Conservation (phyloP, 2,329 filamentous ascomycete species). For the Trichophyton schoenleinii region DNA sequence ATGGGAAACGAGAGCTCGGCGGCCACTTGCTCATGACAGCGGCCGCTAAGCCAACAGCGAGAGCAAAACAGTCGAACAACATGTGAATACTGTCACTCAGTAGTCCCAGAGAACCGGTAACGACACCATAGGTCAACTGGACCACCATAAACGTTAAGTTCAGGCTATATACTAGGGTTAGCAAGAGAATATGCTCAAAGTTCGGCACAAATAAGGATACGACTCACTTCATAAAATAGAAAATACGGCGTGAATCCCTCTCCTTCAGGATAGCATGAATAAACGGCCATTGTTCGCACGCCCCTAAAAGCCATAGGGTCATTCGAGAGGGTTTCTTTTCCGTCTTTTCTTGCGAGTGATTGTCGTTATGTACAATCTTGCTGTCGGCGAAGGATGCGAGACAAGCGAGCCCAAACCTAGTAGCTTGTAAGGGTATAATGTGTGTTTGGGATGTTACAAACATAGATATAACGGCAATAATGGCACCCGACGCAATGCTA, state of each 20-base stretch:
- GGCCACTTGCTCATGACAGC: conserved; percentile 96
- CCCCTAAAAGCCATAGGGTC: conserved; percentile 59
- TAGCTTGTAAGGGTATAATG: neutral
- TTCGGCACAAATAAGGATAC: neutral
- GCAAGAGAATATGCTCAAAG: neutral
- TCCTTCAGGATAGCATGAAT: conserved; percentile 77
- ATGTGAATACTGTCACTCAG: conserved; percentile 97
- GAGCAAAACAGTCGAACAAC: conserved; percentile 94
- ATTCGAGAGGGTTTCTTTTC: conserved; percentile 50
- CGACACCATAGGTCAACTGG: conserved; percentile 84
- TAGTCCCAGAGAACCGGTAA: conserved; percentile 87
- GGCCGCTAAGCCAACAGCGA: conserved; percentile 79
- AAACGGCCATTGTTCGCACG: conserved; percentile 60
- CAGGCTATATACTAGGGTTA: conserved; percentile 43
- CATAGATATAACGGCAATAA: neutral
- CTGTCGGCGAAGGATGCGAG: conserved; percentile 3
- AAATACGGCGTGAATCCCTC: conserved; percentile 85
- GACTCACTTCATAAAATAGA: conserved; percentile 85
- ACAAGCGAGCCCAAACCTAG: conserved; percentile 15
- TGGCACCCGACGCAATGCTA: neutral
- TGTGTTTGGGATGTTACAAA: neutral
- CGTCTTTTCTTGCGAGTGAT: conserved; percentile 21
- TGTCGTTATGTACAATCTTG: neutral
- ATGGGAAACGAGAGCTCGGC: conserved; percentile 75
- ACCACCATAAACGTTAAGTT: conserved; percentile 93